Evolutionary conservation across 306 rosid genomes (phyloP).

Genomic region (Corylus avellana): DNA sequence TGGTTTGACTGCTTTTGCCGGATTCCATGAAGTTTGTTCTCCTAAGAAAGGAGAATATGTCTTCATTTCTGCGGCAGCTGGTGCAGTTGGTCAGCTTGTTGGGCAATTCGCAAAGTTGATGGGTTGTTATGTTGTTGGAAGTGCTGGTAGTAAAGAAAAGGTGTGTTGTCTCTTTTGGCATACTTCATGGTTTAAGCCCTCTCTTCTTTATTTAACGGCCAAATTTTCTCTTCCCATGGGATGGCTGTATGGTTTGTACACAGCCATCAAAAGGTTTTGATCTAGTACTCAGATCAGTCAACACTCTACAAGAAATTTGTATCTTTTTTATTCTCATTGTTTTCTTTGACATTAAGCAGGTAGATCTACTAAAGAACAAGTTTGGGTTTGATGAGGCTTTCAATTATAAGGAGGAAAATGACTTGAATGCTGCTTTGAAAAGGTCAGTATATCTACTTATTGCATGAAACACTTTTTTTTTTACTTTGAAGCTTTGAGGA

Average conservation of each 20-base stretch:
- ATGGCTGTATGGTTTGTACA: too few relatives aligned
- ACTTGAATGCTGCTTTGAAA: not conserved
- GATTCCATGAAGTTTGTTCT: slow-evolving; percentile 30
- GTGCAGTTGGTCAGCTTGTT: slow-evolving; percentile 41
- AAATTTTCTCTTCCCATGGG: too few relatives aligned
- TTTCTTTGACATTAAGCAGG: not conserved
- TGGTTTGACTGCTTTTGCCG: slow-evolving; percentile 39
- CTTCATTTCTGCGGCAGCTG: slow-evolving; percentile 38
- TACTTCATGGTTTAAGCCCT: not conserved
- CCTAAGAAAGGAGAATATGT: slow-evolving; percentile 40
- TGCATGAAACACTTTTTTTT: not conserved
- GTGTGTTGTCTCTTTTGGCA: not conserved
- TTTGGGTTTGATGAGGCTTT: slow-evolving; percentile 5
- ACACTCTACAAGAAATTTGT: not conserved
- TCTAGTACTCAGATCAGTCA: not conserved
- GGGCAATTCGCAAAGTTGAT: slow-evolving; percentile 30
- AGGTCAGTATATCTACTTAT: not conserved
- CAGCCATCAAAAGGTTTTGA: too few relatives aligned
- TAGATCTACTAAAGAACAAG: not conserved
- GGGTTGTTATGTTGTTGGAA: slow-evolving; percentile 12
- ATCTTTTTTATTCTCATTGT: not conserved
- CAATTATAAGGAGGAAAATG: slow-evolving; percentile 3
- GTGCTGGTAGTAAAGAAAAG: not conserved
- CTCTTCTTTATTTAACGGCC: not conserved
- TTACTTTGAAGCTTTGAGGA: not conserved